Percentiles rank a stretch among this genome's conserved stretches.
Evolutionary conservation across 495 filamentous ascomycete genomes (phyloP).

Genomic region (Hyaloscypha variabilis): DNA sequence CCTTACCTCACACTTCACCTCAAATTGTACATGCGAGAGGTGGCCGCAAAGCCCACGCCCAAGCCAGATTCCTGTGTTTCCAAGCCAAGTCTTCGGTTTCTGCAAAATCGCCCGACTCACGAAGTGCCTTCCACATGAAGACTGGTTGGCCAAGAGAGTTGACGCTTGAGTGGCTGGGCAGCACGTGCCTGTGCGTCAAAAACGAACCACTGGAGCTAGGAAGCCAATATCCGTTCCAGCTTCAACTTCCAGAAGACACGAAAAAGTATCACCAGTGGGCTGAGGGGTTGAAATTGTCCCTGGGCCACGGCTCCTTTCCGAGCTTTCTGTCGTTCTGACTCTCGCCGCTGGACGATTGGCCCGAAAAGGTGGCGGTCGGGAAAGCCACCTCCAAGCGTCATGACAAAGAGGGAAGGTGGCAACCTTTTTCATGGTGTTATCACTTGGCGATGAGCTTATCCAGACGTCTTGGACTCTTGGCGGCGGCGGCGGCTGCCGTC

Average conservation of each 20-base stretch:
- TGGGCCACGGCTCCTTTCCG: too few relatives aligned
- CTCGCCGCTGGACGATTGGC: too few relatives aligned
- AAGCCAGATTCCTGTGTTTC: too few relatives aligned
- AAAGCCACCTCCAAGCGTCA: too few relatives aligned
- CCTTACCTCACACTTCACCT: too few relatives aligned
- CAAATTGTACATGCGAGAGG: background rate
- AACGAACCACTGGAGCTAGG: too few relatives aligned
- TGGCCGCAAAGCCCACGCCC: background rate
- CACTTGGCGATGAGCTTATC: background rate
- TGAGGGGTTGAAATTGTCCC: background rate
- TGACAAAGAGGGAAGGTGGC: background rate
- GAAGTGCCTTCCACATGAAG: background rate
- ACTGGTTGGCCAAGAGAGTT: background rate
- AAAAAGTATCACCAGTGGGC: background rate
- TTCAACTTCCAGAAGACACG: background rate
- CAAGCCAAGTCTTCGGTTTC: background rate
- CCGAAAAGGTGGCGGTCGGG: too few relatives aligned
- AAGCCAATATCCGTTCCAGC: background rate
- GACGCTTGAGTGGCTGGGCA: background rate
- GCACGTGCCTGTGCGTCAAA: background rate
- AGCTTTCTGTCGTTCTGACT: too few relatives aligned
- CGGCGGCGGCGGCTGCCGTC: background rate
- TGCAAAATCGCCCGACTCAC: background rate
- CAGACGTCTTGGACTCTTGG: background rate
- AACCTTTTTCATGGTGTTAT: background rate